Percentiles rank a stretch among this genome's conserved stretches.
Conservation (phyloP, 2,329 filamentous ascomycete genomes). For the Sclerotiophoma versabilis region DNA sequence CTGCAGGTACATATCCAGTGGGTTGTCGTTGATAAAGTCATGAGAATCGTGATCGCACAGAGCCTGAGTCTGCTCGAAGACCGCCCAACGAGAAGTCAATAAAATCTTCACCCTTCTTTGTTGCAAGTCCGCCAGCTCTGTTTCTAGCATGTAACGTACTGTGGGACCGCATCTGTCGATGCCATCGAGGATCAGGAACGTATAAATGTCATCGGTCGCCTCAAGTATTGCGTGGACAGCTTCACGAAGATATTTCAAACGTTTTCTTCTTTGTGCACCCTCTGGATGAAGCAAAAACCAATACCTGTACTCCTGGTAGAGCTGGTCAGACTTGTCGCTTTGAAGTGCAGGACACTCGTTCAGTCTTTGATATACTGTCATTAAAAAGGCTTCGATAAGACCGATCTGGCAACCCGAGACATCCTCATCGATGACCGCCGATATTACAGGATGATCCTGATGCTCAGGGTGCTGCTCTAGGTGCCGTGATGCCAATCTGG, state of each 20-base stretch:
- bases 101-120: conserved; percentile 18
- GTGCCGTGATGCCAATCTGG: background rate
- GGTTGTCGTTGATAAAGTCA: background rate
- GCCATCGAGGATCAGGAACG: conserved; percentile 31
- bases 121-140: conserved; percentile 20
- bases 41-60: conserved; percentile 21
- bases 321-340: background rate
- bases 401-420: conserved; percentile 3
- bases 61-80: conserved; percentile 15
- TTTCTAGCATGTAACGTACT: conserved; percentile 20
- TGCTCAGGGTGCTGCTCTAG: background rate
- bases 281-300: background rate
- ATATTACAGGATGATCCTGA: background rate
- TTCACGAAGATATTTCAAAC: conserved; percentile 10
- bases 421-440: conserved; percentile 7
- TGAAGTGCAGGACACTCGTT: background rate
- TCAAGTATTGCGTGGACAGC: conserved; percentile 16
- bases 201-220: background rate
- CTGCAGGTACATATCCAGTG: conserved; percentile 14
- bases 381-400: conserved; percentile 20
- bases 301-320: conserved; percentile 8
- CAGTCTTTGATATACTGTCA: conserved; percentile 12
- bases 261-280: conserved; percentile 1
- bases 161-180: conserved; percentile 24
- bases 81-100: conserved; percentile 24